Evolutionary conservation across 805 yeast genomes (phyloP), one percentile per base, ranked within the genome.

Genomic region (Kuraishia floccosa): DNA sequence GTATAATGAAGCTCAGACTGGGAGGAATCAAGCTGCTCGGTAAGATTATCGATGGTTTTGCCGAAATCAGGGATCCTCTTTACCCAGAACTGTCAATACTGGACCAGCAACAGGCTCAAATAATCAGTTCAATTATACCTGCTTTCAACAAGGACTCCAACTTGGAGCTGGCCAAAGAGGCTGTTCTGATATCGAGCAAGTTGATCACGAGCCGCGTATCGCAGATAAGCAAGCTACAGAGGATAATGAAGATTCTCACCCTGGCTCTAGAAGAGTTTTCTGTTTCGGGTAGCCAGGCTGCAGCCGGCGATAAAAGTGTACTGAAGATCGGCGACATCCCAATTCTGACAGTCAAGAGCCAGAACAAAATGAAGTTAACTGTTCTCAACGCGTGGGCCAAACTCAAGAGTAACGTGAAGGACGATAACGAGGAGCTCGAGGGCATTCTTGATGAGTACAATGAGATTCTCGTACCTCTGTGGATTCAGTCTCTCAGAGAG

Each of bases 21-120:
- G 47, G 65, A 15, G 95, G 96, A 1, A 58, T 89, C 19, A 59
- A 60, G 11, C 56, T 89, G 5, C 59, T 91, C 17, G 78, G 76
- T 33, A 68, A 69, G 27, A 62, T 82, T 2, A 58, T 91, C 19
- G 64, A 60, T 6, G 55, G 68, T 1, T 80, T 72, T 51, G 76
- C 85, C 1, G 63, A 65, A 17, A 52, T 74, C 30, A 67, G 60
- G 8, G 95, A 82, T 47, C 85, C 89, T 0, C 66, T 81, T 18
- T 78, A 76, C 42, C 78, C 83, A 0, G 74, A 76, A 3, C 68
- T 69, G 11, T 69, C 89, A 0, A 63, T 86, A 7, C 56, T 89
- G 26, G 94, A 83, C 40, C 96, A 87, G 52, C 94, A 82, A 45
- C 96, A 91, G 44, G 97, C 97, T 0, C 96, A 85, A 43, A 83